Evolutionary conservation across 345 rosid genomes (phyloP).

Genomic region (Salix arbutifolia): DNA sequence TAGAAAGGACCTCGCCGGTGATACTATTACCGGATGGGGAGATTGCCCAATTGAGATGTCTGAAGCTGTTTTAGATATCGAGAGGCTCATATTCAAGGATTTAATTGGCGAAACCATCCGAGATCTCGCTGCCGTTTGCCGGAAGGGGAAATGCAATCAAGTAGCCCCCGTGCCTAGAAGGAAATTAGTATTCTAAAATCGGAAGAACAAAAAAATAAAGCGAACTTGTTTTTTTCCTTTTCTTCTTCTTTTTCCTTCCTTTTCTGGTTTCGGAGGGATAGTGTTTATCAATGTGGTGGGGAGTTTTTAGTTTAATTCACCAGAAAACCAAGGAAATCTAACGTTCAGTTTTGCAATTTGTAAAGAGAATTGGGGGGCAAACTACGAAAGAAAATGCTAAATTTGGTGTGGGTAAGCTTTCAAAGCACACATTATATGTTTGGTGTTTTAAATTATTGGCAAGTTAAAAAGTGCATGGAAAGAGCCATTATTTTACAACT

Average conservation of each 20-base stretch:
- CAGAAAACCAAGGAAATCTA: conserved; percentile 35
- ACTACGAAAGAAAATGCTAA: conserved; percentile 8
- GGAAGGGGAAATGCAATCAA: conserved; percentile 25
- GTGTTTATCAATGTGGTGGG: conserved; percentile 7
- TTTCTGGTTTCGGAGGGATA: neutral
- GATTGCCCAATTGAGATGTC: conserved; percentile 64
- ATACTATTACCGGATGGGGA: conserved; percentile 52
- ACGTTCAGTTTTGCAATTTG: conserved; percentile 23
- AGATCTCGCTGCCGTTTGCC: conserved; percentile 45
- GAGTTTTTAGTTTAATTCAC: conserved; percentile 19
- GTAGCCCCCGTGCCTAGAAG: conserved; percentile 34
- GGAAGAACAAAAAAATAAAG: conserved; percentile 10
- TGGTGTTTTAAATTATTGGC: neutral
- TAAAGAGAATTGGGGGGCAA: conserved; percentile 11
- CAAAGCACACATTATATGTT: neutral
- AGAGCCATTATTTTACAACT: neutral
- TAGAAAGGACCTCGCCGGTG: conserved; percentile 68
- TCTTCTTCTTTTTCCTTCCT: no score
- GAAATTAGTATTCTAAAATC: conserved; percentile 66
- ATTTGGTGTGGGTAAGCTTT: conserved; percentile 13
- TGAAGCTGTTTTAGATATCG: conserved; percentile 67
- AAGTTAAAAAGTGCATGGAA: neutral
- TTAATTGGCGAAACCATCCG: conserved; percentile 73
- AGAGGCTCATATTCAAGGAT: conserved; percentile 78
- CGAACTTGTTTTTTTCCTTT: neutral